Base-by-base conservation (phyloP, 164 flowering plant species). In the Amborella trichopoda region DNA sequence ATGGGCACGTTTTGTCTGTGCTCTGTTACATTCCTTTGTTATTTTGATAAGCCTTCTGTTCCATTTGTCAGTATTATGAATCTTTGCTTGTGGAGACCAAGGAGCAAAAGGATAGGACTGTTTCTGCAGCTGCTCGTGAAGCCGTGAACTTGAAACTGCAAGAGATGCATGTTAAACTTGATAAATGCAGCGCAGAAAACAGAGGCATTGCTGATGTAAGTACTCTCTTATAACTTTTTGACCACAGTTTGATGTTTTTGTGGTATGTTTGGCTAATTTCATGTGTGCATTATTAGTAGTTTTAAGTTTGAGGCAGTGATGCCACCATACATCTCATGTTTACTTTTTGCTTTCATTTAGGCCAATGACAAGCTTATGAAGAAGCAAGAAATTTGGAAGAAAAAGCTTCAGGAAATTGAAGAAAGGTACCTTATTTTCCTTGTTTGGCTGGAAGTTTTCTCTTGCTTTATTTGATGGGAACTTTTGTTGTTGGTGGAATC, bases 31-130 rank as follows among this genome's bases (percentile, higher is more conserved):
- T 30, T 14, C 14, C 11, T 30, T 30, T 30, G 34, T 9, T 30
- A 30, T 30, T 30, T 30, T 8, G 9, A 8, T 0, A 30, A 8
- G 34, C 14, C 11, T 9, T 9, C 14, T 30, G 6, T 50, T 55
- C 53, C 3, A 10, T 23, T 46, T 54, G 17, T 37, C 74, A 91
- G 99, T 59, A 78, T 62, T 91, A 77, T 68, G 96, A 87, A 65
- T 65, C 84, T 52, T 74, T 69, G 38, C 73, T 91, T 45, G 44
- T 48, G 4, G 94, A 91, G 55, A 75, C 77, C 56, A 83, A 66
- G 69, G 64, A 60, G 51, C 72, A 68, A 57, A 67, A 53, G 61
- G 88, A 77, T 39, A 70, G 46, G 44, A 49, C 68, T 17, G 54
- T 77, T 40, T 28, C 70, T 13, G 81, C 76, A 52, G 77, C 88